Conservation (phyloP, 169 alveolate genomes). For the Plasmodium relictum region DNA sequence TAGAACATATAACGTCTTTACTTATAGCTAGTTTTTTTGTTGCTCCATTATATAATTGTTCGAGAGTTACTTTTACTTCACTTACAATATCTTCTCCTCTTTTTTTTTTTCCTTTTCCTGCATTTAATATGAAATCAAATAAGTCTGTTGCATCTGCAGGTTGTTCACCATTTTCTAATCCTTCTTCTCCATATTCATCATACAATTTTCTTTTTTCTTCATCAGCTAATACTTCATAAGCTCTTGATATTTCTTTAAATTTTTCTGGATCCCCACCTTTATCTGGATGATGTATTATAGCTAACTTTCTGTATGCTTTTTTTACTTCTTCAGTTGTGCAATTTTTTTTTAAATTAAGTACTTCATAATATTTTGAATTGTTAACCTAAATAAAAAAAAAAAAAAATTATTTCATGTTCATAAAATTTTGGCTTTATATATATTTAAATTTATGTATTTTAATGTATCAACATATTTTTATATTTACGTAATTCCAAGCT, state of each 20-base stretch:
- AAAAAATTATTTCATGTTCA: slow-evolving; percentile 1
- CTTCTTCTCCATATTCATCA: slow-evolving; percentile 98
- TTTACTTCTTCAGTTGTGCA: slow-evolving; percentile 94
- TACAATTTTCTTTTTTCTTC: slow-evolving; percentile 97
- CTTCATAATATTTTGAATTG: slow-evolving; percentile 90
- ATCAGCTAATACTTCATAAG: slow-evolving; percentile 97
- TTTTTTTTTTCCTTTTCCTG: slow-evolving; percentile 93
- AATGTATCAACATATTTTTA: neutral
- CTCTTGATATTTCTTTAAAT: slow-evolving; percentile 96
- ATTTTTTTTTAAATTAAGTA: slow-evolving; percentile 88
- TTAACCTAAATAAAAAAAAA: slow-evolving; percentile 79
- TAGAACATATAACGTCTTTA: slow-evolving; percentile 94
- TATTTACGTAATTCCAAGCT: too few species aligned
- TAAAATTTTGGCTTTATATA: too few species aligned
- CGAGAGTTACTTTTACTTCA: slow-evolving; percentile 95
- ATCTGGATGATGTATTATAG: slow-evolving; percentile 98
- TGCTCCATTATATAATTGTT: slow-evolving; percentile 97
- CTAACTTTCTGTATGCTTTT: slow-evolving; percentile 96
- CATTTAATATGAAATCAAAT: slow-evolving; percentile 96
- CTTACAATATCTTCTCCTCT: slow-evolving; percentile 93
- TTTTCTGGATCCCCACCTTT: slow-evolving; percentile 99
- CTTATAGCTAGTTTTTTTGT: slow-evolving; percentile 94
- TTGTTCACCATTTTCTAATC: slow-evolving; percentile 94
- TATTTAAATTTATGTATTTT: neutral
- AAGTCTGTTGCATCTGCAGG: slow-evolving; percentile 89